Base-by-base conservation (phyloP, 331 rosid species). In the Acacia pycnantha region DNA sequence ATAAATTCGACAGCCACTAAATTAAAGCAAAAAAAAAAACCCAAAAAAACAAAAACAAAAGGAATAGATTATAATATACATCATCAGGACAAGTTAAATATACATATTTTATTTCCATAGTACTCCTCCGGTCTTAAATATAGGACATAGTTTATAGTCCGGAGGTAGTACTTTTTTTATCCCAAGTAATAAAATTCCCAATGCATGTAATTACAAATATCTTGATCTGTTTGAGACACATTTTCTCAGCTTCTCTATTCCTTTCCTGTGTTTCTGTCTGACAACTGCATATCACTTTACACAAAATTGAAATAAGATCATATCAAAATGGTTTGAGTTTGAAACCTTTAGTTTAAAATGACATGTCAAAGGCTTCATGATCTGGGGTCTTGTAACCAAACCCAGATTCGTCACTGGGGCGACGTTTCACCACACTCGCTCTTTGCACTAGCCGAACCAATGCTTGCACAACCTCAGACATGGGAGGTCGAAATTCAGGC, bases 381-480 rank as follows among this genome's bases (percentile, higher is more conserved):
- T 96, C 99, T 1, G 97, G 97, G 21, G 93, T 95, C 88, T 40
- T 93, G 86, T 89, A 85, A 51, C 90, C 77, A 81, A 90, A 92
- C 82, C 97, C 86, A 79, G 94, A 85, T 80, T 96, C 99, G 2
- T 96, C 99, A 19, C 94, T 92, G 1, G 98, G 89, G 54, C 94
- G 93, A 67, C 99, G 88, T 86, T 90, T 96, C 46, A 90, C 94
- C 72, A 89, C 89, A 37, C 98, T 93, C 27, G 99, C 98, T 88
- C 99, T 88, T 79, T 96, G 99, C 85, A 90, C 97, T 51, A 96
- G 37, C 61, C 97, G 85, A 51, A 93, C 98, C 89, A 96, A 83
- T 68, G 98, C 98, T 91, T 96, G 99, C 86, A 96, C 99, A 75
- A 96, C 97, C 89, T 96, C 99, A 0, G 98, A 96, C 99, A 96